Evolutionary conservation across 1,139 yeast species (phyloP).

Genomic region (Pichia sp.): DNA sequence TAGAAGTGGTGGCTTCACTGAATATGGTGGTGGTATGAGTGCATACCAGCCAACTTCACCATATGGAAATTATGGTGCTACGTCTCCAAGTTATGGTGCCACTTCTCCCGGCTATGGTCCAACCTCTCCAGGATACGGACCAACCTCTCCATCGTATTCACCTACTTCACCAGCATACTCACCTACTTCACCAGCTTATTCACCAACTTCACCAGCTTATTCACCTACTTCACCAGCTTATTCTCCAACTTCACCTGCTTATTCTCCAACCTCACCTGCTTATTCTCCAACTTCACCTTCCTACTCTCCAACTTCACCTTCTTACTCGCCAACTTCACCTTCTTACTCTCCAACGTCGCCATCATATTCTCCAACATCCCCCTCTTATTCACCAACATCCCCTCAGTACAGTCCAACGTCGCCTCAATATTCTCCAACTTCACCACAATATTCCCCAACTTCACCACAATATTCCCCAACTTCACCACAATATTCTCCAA

Average conservation of each 20-base stretch:
- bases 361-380: slow-evolving; percentile 60
- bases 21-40: slow-evolving; percentile 60
- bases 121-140: slow-evolving; percentile 43
- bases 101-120: slow-evolving; percentile 48
- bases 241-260: slow-evolving; percentile 63
- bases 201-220: slow-evolving; percentile 51
- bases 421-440: slow-evolving; percentile 62
- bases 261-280: slow-evolving; percentile 67
- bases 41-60: slow-evolving; percentile 57
- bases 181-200: slow-evolving; percentile 56
- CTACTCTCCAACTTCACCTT: slow-evolving; percentile 68
- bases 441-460: slow-evolving; percentile 63
- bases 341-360: slow-evolving; percentile 71
- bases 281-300: slow-evolving; percentile 68
- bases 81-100: slow-evolving; percentile 48
- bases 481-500: slow-evolving; percentile 52
- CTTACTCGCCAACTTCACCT: slow-evolving; percentile 71
- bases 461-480: slow-evolving; percentile 54
- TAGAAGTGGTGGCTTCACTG: slow-evolving; percentile 80
- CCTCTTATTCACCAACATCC: slow-evolving; percentile 64
- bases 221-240: slow-evolving; percentile 66
- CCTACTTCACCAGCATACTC: slow-evolving; percentile 40
- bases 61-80: slow-evolving; percentile 50
- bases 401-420: slow-evolving; percentile 69
- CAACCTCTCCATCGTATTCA: slow-evolving; percentile 40